Evolutionary conservation across 2,329 filamentous ascomycete species (phyloP).

Genomic region (Fusarium anguioides): DNA sequence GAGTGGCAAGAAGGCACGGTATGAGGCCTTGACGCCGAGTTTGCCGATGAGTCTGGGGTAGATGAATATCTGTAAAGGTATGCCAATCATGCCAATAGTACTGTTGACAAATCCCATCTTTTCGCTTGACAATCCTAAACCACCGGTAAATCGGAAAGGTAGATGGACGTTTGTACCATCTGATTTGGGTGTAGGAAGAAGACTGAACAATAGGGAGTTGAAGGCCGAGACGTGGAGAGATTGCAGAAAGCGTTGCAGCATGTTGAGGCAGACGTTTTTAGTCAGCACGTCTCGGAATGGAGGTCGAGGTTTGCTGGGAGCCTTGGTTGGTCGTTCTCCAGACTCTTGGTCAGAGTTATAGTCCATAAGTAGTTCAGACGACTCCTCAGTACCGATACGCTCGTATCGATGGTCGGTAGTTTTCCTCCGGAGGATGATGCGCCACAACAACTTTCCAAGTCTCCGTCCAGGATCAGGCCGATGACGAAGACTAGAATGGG

Average conservation of each 20-base stretch:
- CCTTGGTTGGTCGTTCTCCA: background rate
- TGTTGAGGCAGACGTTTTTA: slow-evolving; percentile 62
- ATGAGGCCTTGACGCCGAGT: slow-evolving; percentile 23
- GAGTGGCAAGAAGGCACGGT: slow-evolving; percentile 9
- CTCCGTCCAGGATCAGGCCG: background rate
- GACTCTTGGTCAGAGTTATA: background rate
- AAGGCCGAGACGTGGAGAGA: slow-evolving; percentile 80
- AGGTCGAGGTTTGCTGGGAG: slow-evolving; percentile 59
- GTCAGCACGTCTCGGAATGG: slow-evolving; percentile 67
- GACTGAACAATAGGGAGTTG: slow-evolving; percentile 80
- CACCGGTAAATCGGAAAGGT: slow-evolving; percentile 76
- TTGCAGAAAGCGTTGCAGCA: slow-evolving; percentile 74
- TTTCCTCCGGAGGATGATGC: background rate
- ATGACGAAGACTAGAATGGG: slow-evolving; percentile 37
- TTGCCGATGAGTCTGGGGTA: slow-evolving; percentile 26
- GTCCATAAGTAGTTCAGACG: background rate
- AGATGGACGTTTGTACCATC: slow-evolving; percentile 54
- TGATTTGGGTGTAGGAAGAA: slow-evolving; percentile 77
- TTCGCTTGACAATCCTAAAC: slow-evolving; percentile 77
- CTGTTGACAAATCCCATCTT: slow-evolving; percentile 81
- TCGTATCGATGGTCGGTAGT: background rate
- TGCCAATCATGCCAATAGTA: slow-evolving; percentile 78
- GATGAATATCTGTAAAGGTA: slow-evolving; percentile 62
- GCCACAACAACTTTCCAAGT: background rate
- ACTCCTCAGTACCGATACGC: background rate